These are phyloP conservation scores for Ceratocystis destructans DNA, from an alignment of 2,329 filamentous ascomycete species.

Conservation along the genomic window DNA sequence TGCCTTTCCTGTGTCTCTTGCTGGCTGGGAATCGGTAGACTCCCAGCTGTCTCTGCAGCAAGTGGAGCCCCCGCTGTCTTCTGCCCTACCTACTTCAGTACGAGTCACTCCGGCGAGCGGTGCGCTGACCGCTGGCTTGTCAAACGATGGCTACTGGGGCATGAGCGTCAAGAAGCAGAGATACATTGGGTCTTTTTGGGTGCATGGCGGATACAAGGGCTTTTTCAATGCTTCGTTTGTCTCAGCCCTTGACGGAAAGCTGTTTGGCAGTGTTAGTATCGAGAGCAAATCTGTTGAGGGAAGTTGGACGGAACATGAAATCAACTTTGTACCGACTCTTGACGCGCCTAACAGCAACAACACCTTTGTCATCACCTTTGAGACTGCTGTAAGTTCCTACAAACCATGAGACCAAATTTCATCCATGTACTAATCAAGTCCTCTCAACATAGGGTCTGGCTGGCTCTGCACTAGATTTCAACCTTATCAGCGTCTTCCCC, in stretches of 20 bases:
- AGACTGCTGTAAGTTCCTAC: constrained; percentile 26
- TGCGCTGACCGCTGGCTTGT: constrained; percentile 30
- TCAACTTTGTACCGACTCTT: constrained; percentile 30
- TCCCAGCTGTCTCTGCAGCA: constrained; percentile 35
- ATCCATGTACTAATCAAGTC: not conserved
- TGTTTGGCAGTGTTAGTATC: constrained; percentile 36
- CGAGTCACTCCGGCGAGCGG: constrained; percentile 29
- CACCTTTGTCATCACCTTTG: constrained; percentile 41
- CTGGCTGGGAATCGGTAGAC: constrained; percentile 34
- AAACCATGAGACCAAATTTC: not conserved
- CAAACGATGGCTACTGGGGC: constrained; percentile 45
- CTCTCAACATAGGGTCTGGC: constrained; percentile 25
- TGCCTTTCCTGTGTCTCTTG: constrained; percentile 31
- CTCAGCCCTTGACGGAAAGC: constrained; percentile 32
- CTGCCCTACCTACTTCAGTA: constrained; percentile 39
- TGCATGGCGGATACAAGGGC: constrained; percentile 37
- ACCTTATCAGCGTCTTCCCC: constrained; percentile 46
- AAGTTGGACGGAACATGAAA: constrained; percentile 40
- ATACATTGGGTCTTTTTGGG: constrained; percentile 40
- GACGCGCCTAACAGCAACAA: constrained; percentile 43
- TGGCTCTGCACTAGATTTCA: constrained; percentile 38
- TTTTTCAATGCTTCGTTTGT: constrained; percentile 35
- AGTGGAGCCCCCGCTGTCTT: constrained; percentile 35
- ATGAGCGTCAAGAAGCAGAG: constrained; percentile 36
- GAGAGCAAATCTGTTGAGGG: constrained; percentile 29